Evolutionary conservation across 129 eudicot genomes (phyloP).

Genomic region (Glebionis coronaria): DNA sequence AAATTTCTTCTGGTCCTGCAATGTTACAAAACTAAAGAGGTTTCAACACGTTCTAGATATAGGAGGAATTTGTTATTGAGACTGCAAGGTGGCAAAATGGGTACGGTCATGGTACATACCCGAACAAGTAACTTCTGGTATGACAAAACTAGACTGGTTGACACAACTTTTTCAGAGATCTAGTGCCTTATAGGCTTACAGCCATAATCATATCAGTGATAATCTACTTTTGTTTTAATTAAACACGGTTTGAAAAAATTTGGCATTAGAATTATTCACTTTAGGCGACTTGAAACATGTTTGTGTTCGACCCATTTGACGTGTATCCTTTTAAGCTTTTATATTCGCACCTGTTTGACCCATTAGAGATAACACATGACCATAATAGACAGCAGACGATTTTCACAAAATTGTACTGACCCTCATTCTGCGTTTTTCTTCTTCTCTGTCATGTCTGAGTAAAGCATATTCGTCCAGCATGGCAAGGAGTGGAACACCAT

Average conservation of each 20-base stretch:
- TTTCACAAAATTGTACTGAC: conserved; percentile 37
- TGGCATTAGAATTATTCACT: background rate
- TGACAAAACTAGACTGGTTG: background rate
- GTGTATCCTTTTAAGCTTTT: background rate
- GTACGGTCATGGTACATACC: background rate
- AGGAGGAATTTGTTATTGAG: background rate
- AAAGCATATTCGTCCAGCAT: conserved; percentile 89
- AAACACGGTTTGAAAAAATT: fast-evolving
- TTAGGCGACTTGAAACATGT: background rate
- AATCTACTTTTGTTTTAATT: too few relatives aligned
- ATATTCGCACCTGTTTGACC: background rate
- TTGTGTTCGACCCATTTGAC: background rate
- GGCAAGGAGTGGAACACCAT: conserved; percentile 97
- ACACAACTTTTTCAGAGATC: background rate
- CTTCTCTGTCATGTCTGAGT: conserved; percentile 97
- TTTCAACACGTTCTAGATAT: background rate
- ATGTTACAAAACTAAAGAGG: conserved; percentile 8
- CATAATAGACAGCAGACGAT: background rate
- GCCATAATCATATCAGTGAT: too few relatives aligned
- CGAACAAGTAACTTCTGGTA: background rate
- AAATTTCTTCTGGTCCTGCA: conserved; percentile 91
- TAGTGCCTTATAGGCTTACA: background rate
- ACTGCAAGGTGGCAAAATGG: background rate
- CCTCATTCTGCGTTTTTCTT: conserved; percentile 89
- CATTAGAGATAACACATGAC: too few relatives aligned